Conservation (phyloP, 169 alveolate species). For the Toxoplasma gondii region DNA sequence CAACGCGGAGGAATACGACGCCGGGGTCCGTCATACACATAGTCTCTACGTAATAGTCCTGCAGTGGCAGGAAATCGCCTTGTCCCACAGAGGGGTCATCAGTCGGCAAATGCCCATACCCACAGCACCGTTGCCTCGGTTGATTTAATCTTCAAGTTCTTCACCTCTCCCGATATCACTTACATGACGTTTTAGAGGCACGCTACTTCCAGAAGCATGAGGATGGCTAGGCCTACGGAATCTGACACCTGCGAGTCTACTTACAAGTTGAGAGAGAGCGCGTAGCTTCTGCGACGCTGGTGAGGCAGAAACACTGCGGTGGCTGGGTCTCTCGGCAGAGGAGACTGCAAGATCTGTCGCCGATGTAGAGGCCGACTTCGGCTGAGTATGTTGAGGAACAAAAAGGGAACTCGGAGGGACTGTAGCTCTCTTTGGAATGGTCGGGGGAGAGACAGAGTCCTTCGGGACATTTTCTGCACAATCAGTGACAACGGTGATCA, state of each 20-base stretch:
- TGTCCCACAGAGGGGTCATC: no score
- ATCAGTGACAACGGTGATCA: neutral
- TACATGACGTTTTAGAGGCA: neutral
- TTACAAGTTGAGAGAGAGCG: neutral
- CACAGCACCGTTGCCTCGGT: neutral
- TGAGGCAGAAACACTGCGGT: neutral
- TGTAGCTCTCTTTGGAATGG: slow-evolving; percentile 12
- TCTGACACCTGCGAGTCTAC: slow-evolving; percentile 11
- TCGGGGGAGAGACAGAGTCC: neutral
- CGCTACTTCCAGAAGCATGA: neutral
- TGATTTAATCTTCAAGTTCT: neutral
- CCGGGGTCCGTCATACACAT: no score
- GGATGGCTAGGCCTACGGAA: slow-evolving; percentile 15
- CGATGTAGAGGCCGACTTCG: neutral
- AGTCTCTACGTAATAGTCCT: no score
- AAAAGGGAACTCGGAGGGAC: neutral
- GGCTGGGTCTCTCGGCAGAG: neutral
- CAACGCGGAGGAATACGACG: no score
- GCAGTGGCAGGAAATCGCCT: no score
- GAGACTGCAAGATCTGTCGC: neutral
- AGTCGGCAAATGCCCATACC: neutral
- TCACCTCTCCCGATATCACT: neutral
- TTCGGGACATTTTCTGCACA: neutral
- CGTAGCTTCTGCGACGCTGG: slow-evolving; percentile 26
- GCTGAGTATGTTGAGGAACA: neutral